Evolutionary conservation across 2,329 filamentous ascomycete genomes (phyloP), one percentile per base, ranked within the genome.

Genomic region (Colletotrichum acutatum): DNA sequence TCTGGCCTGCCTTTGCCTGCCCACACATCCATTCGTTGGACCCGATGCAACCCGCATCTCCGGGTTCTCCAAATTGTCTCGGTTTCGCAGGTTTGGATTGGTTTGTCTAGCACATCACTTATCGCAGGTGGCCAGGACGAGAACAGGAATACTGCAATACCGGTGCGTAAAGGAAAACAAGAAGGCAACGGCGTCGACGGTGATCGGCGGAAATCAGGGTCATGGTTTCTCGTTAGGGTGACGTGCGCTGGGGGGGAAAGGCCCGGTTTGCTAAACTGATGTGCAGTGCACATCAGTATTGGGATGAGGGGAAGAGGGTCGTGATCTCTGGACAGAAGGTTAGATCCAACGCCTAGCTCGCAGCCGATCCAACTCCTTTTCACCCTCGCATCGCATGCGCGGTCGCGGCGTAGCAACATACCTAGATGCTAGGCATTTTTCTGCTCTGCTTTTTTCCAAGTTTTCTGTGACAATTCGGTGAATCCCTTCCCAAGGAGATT

Each of bases 21-120:
- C 22, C 63, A 22, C 24, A 14, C 14, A 32, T 9, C 16, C 37
- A 14, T 3, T 42, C 37, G 16, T 19, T 22, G 53, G 32, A 53
- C 66, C 71, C 71, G 71, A 73, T 28, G 71, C 71, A 73, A 73
- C 66, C 71, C 71, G 71, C 54, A 2, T 52, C 63, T 46, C 42
- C 56, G 34, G 32, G 9, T 34, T 52, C 19, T 49, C 42, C 42
- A n/a, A 49, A 42, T 12, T 66, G 56, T 70, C 54, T 71, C 49
- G 46, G 26, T 28, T 6, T 59, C n/a, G 8, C 6, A 22, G 11
- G 19, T 26, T 26, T 12, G 46, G 66, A 65, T 70, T 70, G 66
- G 70, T 32, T 22, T 37, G n/a, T 37, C 22, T 22, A 6, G 37
- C 19, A 30, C 30, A 16, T 61, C 49, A 68, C 58, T 56, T 63